phyloP scores from a whole-genome alignment of 495 filamentous ascomycete species.

The Podospora tetraspora region DNA sequence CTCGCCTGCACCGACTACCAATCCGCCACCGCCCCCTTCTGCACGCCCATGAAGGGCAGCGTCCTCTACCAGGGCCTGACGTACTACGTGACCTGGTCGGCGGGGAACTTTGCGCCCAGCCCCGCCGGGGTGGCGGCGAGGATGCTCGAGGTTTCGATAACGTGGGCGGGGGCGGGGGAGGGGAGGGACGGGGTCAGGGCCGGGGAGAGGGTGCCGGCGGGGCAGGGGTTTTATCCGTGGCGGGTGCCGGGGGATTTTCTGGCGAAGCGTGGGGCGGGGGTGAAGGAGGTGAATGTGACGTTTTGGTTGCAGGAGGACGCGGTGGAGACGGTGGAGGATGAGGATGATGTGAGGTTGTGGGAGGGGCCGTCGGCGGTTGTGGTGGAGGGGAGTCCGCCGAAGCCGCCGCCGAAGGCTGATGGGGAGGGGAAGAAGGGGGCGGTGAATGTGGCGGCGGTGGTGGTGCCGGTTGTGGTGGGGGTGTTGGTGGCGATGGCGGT shows the following conservation, averaged over 20 bases:
- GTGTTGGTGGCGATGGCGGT: conserved; percentile 9
- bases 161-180: background rate
- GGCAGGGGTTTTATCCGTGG: conserved; percentile 25
- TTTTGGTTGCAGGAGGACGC: conserved; percentile 18
- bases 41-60: conserved; percentile 23
- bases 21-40: conserved; percentile 25
- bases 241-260: conserved; percentile 20
- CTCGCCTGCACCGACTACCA: conserved; percentile 22
- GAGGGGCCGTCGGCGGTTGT: conserved; percentile 20
- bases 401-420: background rate
- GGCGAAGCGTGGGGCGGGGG: background rate
- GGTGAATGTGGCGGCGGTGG: conserved; percentile 18
- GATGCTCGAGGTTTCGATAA: background rate
- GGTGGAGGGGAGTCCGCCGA: background rate
- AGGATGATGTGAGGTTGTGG: conserved; percentile 1
- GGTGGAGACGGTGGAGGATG: background rate
- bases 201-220: conserved; percentile 11
- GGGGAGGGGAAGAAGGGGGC: background rate
- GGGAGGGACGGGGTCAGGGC: conserved; percentile 7
- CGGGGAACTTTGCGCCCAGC: background rate
- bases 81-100: conserved; percentile 27
- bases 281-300: conserved; percentile 10
- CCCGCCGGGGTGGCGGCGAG: background rate
- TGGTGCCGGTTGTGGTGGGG: conserved; percentile 22
- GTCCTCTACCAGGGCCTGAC: conserved; percentile 19